Base-by-base conservation (phyloP, 2,329 filamentous ascomycete genomes). In the Helotiales sp. region DNA sequence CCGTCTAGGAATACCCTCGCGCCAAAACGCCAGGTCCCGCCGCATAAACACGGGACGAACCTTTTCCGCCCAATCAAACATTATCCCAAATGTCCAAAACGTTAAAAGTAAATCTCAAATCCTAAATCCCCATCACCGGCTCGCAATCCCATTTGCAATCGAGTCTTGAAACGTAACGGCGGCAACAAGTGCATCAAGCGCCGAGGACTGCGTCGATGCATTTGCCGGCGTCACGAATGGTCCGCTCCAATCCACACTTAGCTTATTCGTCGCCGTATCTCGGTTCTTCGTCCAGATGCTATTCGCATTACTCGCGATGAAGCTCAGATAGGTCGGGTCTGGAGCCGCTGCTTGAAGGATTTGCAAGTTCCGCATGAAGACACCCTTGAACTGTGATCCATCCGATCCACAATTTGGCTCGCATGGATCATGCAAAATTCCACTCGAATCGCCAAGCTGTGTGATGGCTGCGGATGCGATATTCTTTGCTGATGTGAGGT, bases 311-410 rank as follows among this genome's bases (percentile, higher is more conserved):
- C 72, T 73, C 19, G 77, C 70, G 50, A 91, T 82, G 49, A 86
- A 85, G 1, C 73, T 68, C 7, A 73, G 73, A 66, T 84, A 86
- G 4, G 69, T 69, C 2, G 75, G 69, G 27, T 81, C 73, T 0
- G 82, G 81, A 1, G 78, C 78, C 2, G 73, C 80, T 1, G 49
- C 55, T 13, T 70, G 67, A 22, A 91, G 72, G 48, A 80, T 77
- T 44, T 78, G 77, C 15, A 91, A 72, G 67, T 90, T 89, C 24
- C 86, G 79, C 49, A 85, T 78, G 64, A 90, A 90, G 29, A 90
- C 77, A 2, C 88, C 88, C 72, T 91, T 91, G 78, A 91, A 91
- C 65, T 89, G 85, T 25, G 81, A 76, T 1, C 78, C 82, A 59
- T 86, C 81, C n/a, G 67, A 71, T 2, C 67, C 68, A 27, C 68